A percentile compares a stretch with the other conserved stretches of the same genome.
These are phyloP conservation scores for Verticillium nonalfalfae DNA, from an alignment of 2,329 filamentous ascomycete genomes.

Conservation along the genomic window DNA sequence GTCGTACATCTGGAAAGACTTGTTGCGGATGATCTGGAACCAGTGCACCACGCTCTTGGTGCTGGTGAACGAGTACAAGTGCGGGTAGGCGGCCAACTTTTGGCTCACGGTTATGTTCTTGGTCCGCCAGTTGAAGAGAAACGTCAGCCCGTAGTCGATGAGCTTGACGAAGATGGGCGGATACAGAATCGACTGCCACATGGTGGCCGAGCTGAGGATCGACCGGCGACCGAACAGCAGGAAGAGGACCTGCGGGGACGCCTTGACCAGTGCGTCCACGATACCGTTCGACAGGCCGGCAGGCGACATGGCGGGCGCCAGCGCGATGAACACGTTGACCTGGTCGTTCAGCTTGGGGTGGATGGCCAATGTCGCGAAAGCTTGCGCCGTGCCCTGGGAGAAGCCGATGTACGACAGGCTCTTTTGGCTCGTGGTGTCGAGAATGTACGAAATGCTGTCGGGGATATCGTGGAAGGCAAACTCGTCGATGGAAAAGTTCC, in stretches of 20 bases:
- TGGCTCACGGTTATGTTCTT: constrained; percentile 79
- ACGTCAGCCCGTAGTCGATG: constrained; percentile 75
- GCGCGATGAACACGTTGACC: constrained; percentile 90
- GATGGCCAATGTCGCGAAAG: constrained; percentile 87
- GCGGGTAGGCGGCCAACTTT: constrained; percentile 91
- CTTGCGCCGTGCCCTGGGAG: constrained; percentile 93
- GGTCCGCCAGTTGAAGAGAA: constrained; percentile 86
- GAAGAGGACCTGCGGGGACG: constrained; percentile 86
- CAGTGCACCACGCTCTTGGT: constrained; percentile 97
- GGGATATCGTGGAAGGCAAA: constrained; percentile 98
- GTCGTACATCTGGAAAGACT: constrained; percentile 97
- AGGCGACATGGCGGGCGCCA: constrained; percentile 94
- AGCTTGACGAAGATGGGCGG: constrained; percentile 85
- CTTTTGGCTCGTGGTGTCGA: constrained; percentile 72
- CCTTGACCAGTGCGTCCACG: constrained; percentile 88
- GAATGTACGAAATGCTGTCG: constrained; percentile 86
- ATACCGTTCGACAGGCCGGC: constrained; percentile 84
- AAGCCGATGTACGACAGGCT: constrained; percentile 96
- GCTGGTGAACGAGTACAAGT: constrained; percentile 93
- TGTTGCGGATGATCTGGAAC: constrained; percentile 98
- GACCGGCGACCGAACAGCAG: constrained; percentile 87
- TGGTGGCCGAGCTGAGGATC: constrained; percentile 86
- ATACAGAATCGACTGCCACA: constrained; percentile 96
- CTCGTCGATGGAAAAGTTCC: constrained; percentile 98
- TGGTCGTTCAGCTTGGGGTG: constrained; percentile 89